These are phyloP conservation scores for Plasmodium billcollinsi DNA, from an alignment of 169 alveolate genomes.

Conservation along the genomic window DNA sequence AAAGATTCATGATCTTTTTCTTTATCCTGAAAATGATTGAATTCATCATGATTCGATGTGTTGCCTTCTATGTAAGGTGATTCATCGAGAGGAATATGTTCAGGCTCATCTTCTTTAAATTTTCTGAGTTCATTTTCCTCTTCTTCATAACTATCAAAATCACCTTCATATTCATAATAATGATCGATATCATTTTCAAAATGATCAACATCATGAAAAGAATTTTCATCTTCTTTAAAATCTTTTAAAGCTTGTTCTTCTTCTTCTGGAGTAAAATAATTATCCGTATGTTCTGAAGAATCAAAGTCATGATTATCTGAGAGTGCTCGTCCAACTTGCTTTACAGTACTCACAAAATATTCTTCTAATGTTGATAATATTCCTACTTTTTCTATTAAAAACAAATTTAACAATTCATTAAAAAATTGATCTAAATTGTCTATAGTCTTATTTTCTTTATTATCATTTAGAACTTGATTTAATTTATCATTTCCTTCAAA, in stretches of 20 bases:
- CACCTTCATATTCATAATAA: too few species aligned
- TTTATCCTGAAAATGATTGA: too few species aligned
- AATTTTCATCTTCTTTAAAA: neutral
- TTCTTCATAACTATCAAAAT: too few species aligned
- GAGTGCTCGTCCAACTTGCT: neutral
- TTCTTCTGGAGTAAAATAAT: neutral
- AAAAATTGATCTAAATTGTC: slow-evolving; percentile 43
- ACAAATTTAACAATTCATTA: slow-evolving; percentile 25
- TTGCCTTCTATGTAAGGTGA: too few species aligned
- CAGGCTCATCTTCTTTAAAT: too few species aligned
- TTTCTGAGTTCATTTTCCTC: too few species aligned
- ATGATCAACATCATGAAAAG: too few species aligned
- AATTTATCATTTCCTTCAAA: slow-evolving; percentile 10
- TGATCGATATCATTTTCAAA: too few species aligned
- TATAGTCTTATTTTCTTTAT: slow-evolving; percentile 4
- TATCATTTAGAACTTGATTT: neutral
- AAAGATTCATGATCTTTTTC: too few species aligned
- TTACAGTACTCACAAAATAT: neutral
- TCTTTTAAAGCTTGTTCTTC: slow-evolving; percentile 17
- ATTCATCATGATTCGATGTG: too few species aligned
- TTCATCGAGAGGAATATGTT: too few species aligned
- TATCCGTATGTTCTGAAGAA: neutral
- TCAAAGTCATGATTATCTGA: neutral
- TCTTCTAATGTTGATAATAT: neutral
- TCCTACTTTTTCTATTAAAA: neutral